Conservation (phyloP, 2,329 filamentous ascomycete genomes). For the Tolypocladium tundrense region DNA sequence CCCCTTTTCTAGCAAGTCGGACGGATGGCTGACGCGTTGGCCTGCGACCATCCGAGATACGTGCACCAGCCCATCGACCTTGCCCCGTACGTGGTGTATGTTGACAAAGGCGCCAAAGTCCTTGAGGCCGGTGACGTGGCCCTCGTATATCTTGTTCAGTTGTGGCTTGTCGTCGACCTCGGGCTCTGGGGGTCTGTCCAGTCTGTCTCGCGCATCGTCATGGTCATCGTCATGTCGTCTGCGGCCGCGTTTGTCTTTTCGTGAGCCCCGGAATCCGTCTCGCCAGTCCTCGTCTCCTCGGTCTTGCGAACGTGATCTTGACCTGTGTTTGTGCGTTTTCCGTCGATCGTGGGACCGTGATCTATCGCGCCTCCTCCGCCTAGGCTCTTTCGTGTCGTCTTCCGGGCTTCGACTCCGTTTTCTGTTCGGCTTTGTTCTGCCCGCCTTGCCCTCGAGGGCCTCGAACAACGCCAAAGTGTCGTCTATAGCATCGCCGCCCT, state of each 20-base stretch:
- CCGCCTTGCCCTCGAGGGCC: conserved; percentile 61
- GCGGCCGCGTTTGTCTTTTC: conserved; percentile 23
- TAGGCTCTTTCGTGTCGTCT: conserved; percentile 32
- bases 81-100: conserved; percentile 74
- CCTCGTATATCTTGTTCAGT: conserved; percentile 80
- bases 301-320: conserved; percentile 27
- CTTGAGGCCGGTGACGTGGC: conserved; percentile 83
- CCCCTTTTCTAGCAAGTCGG: conserved; percentile 69
- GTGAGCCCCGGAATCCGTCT: conserved; percentile 19
- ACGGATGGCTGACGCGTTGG: conserved; percentile 81
- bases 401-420: conserved; percentile 52
- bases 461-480: conserved; percentile 92
- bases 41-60: conserved; percentile 81
- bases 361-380: conserved; percentile 28
- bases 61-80: conserved; percentile 87
- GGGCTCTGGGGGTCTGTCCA: conserved; percentile 54
- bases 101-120: conserved; percentile 96
- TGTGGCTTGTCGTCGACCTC: conserved; percentile 76
- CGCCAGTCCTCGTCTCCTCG: conserved; percentile 36
- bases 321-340: conserved; percentile 22
- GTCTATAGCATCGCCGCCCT: conserved; percentile 60
- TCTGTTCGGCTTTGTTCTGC: conserved; percentile 35
- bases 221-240: conserved; percentile 30
- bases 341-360: conserved; percentile 31
- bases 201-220: conserved; percentile 41